Evolutionary conservation across 2,329 filamentous ascomycete genomes (phyloP).

Genomic region (Cladophialophora immunda): DNA sequence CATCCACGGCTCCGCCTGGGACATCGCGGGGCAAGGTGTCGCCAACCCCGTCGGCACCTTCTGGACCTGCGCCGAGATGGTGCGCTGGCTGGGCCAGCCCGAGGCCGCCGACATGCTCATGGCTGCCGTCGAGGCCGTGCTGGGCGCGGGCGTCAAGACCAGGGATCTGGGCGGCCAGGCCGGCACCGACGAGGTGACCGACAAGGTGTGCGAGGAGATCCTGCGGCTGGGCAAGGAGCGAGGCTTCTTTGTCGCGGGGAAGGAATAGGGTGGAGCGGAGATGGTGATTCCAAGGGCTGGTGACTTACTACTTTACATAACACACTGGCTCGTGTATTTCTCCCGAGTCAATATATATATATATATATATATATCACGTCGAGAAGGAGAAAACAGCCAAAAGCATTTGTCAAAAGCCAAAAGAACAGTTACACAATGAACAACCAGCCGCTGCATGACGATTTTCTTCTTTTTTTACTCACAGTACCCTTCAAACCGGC

Average conservation of each 20-base stretch:
- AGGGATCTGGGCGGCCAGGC: slow-evolving; percentile 67
- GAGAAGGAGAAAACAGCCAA: no score
- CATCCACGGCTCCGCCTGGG: slow-evolving; percentile 83
- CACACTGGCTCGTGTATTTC: not conserved
- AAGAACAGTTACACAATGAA: no score
- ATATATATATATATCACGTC: no score
- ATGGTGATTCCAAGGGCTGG: no score
- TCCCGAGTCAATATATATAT: no score
- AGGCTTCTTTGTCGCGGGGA: slow-evolving; percentile 4
- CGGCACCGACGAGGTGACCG: slow-evolving; percentile 66
- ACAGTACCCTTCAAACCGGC: no score
- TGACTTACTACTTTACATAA: not conserved
- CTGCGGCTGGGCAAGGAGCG: slow-evolving; percentile 23
- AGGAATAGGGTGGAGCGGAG: no score
- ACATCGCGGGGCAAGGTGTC: slow-evolving; percentile 94
- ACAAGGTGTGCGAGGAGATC: slow-evolving; percentile 56
- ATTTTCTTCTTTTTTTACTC: no score
- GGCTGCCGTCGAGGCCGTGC: slow-evolving; percentile 68
- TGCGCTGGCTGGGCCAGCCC: slow-evolving; percentile 69
- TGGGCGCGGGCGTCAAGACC: slow-evolving; percentile 63
- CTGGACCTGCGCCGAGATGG: slow-evolving; percentile 75
- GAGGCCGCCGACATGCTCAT: slow-evolving; percentile 66
- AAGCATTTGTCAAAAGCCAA: no score
- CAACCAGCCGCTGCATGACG: no score
- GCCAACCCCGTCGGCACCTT: slow-evolving; percentile 85